Evolutionary conservation across 192 early-diverging fungal genomes (phyloP).

Genomic region (Gonapodya prolifera): DNA sequence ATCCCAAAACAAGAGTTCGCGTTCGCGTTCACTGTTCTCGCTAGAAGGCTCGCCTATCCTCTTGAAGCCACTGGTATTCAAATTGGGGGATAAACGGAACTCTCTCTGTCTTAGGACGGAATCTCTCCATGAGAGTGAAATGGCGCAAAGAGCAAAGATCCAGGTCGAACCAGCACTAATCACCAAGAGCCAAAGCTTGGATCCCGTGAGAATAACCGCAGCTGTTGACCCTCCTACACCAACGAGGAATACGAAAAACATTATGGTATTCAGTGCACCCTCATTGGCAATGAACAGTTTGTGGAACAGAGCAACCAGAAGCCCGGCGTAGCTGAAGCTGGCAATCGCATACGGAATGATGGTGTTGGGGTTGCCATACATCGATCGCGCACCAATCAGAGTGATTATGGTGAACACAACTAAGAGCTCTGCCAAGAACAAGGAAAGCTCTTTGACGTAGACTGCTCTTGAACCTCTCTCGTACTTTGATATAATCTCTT

Average conservation of each 20-base stretch:
- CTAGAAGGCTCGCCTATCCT: background rate
- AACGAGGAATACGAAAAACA: constrained; percentile 10
- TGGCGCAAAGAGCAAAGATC: constrained; percentile 22
- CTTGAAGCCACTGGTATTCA: constrained; percentile 13
- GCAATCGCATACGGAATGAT: constrained; percentile 10
- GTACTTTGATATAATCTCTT: background rate
- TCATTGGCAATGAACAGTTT: constrained; percentile 24
- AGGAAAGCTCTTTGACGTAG: background rate
- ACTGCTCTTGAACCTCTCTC: background rate
- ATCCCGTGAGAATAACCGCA: constrained; percentile 13
- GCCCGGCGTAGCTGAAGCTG: constrained; percentile 15
- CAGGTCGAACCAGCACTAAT: constrained; percentile 16
- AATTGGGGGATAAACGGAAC: constrained; percentile 14
- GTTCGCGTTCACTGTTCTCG: background rate
- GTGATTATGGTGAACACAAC: background rate
- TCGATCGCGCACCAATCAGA: background rate
- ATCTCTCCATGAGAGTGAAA: constrained; percentile 13
- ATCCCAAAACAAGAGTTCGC: background rate
- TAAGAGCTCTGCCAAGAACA: background rate
- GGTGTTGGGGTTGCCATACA: constrained; percentile 14
- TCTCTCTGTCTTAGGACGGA: background rate
- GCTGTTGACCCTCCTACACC: constrained; percentile 6
- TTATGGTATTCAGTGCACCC: constrained; percentile 14
- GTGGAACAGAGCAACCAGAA: constrained; percentile 26
- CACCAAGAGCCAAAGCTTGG: constrained; percentile 6